Evolutionary conservation across 495 filamentous ascomycete species (phyloP).

Genomic region (Jackrogersella minutella): DNA sequence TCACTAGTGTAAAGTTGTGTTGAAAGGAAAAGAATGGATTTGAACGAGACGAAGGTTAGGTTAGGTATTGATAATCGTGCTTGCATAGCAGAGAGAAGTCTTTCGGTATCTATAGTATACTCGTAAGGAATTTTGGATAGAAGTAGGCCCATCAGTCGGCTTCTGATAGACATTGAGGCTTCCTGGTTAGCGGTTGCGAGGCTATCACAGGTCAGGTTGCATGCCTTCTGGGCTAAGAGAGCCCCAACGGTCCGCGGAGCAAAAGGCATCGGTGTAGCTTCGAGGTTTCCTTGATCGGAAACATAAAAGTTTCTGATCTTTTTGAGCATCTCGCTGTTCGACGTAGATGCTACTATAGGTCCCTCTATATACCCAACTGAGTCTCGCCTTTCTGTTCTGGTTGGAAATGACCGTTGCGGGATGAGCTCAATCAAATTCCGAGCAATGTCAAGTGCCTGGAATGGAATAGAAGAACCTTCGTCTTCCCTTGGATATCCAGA

Average conservation of each 20-base stretch:
- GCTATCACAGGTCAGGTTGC: constrained; percentile 59
- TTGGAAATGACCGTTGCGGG: constrained; percentile 73
- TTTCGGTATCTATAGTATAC: constrained; percentile 59
- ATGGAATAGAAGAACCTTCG: constrained; percentile 29
- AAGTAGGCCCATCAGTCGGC: constrained; percentile 64
- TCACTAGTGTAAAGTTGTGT: constrained; percentile 68
- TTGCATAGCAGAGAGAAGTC: constrained; percentile 65
- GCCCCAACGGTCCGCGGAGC: constrained; percentile 62
- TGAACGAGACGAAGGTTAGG: constrained; percentile 60
- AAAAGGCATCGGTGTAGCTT: constrained; percentile 64
- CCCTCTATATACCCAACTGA: constrained; percentile 42
- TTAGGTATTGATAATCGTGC: constrained; percentile 47
- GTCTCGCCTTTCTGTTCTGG: constrained; percentile 40
- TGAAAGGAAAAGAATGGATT: constrained; percentile 68
- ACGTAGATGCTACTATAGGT: constrained; percentile 37
- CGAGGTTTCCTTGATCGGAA: constrained; percentile 62
- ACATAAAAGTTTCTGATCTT: constrained; percentile 72
- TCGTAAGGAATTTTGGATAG: constrained; percentile 64
- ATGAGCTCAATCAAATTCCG: constrained; percentile 68
- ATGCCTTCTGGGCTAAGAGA: constrained; percentile 68
- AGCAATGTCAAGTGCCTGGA: constrained; percentile 61
- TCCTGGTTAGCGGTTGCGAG: constrained; percentile 49
- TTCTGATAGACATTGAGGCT: constrained; percentile 52
- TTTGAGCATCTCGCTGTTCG: constrained; percentile 63
- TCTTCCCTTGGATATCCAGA: neutral